A percentile compares a stretch with the other conserved stretches of the same genome.
Conservation (phyloP, 2,329 filamentous ascomycete species). For the Fusarium sp. region DNA sequence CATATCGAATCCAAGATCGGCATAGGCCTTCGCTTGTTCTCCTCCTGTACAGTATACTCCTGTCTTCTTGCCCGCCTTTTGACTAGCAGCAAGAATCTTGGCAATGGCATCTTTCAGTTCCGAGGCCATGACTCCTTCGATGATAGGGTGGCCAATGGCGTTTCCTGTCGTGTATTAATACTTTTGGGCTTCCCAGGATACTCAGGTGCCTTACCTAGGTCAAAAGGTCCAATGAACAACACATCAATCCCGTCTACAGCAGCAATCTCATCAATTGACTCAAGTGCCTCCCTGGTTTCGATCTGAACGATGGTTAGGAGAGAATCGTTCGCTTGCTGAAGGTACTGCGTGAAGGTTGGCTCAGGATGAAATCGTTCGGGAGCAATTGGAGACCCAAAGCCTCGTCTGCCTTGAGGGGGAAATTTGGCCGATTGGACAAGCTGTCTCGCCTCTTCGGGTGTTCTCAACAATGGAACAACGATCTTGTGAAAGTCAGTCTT, state of each 20-base stretch:
- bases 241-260: constrained; percentile 69
- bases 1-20: constrained; percentile 70
- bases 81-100: constrained; percentile 66
- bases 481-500: constrained; percentile 48
- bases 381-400: constrained; percentile 62
- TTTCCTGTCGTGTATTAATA: constrained; percentile 54
- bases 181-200: not conserved
- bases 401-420: constrained; percentile 60
- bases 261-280: constrained; percentile 70
- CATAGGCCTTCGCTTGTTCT: constrained; percentile 66
- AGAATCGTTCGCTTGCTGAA: constrained; percentile 60
- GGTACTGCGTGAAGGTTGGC: constrained; percentile 59
- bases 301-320: constrained; percentile 75
- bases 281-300: constrained; percentile 71
- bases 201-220: constrained; percentile 59
- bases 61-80: constrained; percentile 72
- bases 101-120: constrained; percentile 70
- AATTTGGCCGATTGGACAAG: constrained; percentile 63
- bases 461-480: constrained; percentile 59
- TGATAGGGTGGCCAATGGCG: constrained; percentile 70
- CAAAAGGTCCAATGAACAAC: constrained; percentile 74
- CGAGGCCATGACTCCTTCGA: constrained; percentile 67
- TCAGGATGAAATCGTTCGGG: constrained; percentile 56
- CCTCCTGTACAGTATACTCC: constrained; percentile 69
- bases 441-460: constrained; percentile 57